phyloP scores from a whole-genome alignment of 305 asterid species.

The Rubia tinctorum region DNA sequence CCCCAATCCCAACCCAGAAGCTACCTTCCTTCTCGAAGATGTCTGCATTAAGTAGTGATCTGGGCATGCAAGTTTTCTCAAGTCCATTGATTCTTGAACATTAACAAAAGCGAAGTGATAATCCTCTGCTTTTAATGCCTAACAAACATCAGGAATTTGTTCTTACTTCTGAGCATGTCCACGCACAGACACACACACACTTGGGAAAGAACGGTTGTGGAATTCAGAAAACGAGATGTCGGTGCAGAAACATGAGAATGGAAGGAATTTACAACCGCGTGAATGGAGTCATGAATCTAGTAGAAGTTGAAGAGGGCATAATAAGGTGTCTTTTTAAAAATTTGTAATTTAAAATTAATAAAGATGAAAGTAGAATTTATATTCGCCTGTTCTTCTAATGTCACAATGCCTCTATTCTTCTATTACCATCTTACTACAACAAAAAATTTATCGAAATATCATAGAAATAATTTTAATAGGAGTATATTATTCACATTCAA shows the following conservation, averaged over 20 bases:
- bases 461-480: too few species aligned
- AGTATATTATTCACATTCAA: too few species aligned
- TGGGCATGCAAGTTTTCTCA: constrained; percentile 45
- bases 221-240: neutral
- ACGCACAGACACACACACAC: neutral
- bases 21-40: constrained; percentile 48
- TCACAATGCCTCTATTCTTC: too few species aligned
- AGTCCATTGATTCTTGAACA: constrained; percentile 35
- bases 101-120: neutral
- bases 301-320: neutral
- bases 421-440: too few species aligned
- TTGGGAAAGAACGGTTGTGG: neutral
- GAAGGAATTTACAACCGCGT: constrained; percentile 29
- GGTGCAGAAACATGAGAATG: neutral
- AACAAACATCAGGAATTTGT: neutral
- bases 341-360: neutral
- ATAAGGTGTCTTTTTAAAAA: neutral
- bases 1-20: constrained; percentile 59
- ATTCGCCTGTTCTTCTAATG: neutral
- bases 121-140: neutral
- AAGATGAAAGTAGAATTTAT: neutral
- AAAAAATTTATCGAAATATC: too few species aligned
- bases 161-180: neutral
- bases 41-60: constrained; percentile 47
- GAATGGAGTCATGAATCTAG: constrained; percentile 15